These are phyloP conservation scores for Exophiala spinifera DNA, from an alignment of 2,329 filamentous ascomycete species.

Conservation along the genomic window DNA sequence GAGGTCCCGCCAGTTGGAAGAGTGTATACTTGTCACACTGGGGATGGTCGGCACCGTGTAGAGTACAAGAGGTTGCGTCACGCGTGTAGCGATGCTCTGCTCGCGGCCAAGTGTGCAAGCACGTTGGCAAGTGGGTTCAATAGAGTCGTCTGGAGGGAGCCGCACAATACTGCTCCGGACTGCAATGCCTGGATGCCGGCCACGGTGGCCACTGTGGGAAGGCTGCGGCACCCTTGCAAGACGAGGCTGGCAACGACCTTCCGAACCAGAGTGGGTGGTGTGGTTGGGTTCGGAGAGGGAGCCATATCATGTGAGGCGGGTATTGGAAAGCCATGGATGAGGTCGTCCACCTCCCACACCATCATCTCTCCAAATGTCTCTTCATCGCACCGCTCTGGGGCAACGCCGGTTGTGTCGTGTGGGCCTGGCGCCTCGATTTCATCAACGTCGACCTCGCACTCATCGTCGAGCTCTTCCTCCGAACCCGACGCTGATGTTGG, in stretches of 20 bases:
- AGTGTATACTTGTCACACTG: background rate
- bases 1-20: background rate
- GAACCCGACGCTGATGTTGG: too few species aligned
- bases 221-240: background rate
- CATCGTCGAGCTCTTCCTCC: background rate
- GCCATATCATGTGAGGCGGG: background rate
- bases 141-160: background rate
- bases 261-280: background rate
- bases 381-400: background rate
- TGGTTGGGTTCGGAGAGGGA: background rate
- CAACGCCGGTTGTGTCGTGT: background rate
- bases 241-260: background rate
- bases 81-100: background rate
- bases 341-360: background rate
- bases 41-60: background rate
- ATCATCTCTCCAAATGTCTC: conserved; percentile 5
- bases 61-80: background rate
- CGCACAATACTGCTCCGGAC: background rate
- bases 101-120: background rate
- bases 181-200: background rate
- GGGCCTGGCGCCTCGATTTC: background rate
- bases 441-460: background rate
- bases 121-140: background rate
- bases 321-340: background rate
- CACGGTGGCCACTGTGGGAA: background rate